Conservation (phyloP, 257 asterid genomes). For the Paraleonurus japonicus region DNA sequence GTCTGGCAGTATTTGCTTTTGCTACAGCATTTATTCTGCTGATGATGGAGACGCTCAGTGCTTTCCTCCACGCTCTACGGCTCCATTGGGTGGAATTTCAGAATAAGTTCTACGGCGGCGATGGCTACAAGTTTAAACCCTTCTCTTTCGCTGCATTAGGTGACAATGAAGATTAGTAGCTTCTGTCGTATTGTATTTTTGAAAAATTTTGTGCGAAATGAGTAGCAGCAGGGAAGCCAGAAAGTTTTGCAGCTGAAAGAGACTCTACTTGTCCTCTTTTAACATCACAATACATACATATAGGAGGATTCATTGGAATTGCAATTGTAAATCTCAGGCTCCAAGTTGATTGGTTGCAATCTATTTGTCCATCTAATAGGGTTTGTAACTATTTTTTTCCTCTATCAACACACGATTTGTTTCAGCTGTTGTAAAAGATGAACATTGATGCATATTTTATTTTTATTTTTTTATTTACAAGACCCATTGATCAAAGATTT, state of each 20-base stretch:
- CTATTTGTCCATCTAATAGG: constrained; percentile 28
- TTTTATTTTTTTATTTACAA: constrained; percentile 20
- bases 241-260: constrained; percentile 20
- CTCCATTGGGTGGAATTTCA: constrained; percentile 98
- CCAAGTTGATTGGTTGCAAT: constrained; percentile 28
- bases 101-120: constrained; percentile 80
- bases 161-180: constrained; percentile 51
- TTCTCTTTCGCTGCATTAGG: constrained; percentile 68
- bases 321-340: constrained; percentile 33
- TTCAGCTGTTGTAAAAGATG: constrained; percentile 34
- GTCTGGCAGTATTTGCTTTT: constrained; percentile 75
- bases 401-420: constrained; percentile 15
- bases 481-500: neutral
- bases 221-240: constrained; percentile 25
- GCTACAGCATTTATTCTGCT: constrained; percentile 86
- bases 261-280: constrained; percentile 21
- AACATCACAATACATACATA: constrained; percentile 25
- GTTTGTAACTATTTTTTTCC: constrained; percentile 30
- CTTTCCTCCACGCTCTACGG: constrained; percentile 91
- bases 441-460: constrained; percentile 18
- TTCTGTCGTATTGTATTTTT: neutral
- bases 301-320: neutral
- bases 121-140: constrained; percentile 86
- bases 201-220: constrained; percentile 27
- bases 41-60: constrained; percentile 95